These are phyloP conservation scores for Singerocomus inundabilis DNA, from an alignment of 1,284 basidiomycete genomes.

Conservation along the genomic window DNA sequence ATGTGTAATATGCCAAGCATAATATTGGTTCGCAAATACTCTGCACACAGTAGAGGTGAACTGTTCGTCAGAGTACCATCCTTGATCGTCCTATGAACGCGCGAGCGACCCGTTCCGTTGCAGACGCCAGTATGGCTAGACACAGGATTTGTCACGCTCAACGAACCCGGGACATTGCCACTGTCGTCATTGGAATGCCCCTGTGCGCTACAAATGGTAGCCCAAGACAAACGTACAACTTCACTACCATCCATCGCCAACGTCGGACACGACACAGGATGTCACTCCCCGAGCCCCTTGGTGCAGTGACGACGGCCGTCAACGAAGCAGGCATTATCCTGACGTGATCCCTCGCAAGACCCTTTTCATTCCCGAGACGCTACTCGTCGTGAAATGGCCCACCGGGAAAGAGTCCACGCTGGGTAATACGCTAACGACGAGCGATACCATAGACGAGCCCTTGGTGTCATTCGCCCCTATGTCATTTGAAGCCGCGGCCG, in stretches of 20 bases:
- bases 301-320: conserved; percentile 41
- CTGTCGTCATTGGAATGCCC: conserved; percentile 13
- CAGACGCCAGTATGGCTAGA: neutral
- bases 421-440: conserved; percentile 47
- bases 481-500: conserved; percentile 37
- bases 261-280: conserved; percentile 9
- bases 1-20: neutral
- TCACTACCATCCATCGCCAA: neutral
- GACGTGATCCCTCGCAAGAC: conserved; percentile 48
- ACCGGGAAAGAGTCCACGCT: conserved; percentile 47
- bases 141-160: neutral
- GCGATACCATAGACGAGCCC: conserved; percentile 53
- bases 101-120: neutral
- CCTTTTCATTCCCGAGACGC: conserved; percentile 47
- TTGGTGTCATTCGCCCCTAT: conserved; percentile 49
- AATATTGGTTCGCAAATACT: no score
- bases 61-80: no score
- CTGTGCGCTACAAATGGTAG: conserved; percentile 8
- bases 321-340: conserved; percentile 47
- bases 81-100: neutral
- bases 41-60: no score
- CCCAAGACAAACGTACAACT: neutral
- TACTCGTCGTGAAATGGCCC: conserved; percentile 54
- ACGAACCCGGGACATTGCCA: conserved; percentile 1
- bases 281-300: conserved; percentile 39